These are phyloP conservation scores for Clarireedia homoeocarpa DNA, from an alignment of 2,329 filamentous ascomycete genomes.

Conservation along the genomic window DNA sequence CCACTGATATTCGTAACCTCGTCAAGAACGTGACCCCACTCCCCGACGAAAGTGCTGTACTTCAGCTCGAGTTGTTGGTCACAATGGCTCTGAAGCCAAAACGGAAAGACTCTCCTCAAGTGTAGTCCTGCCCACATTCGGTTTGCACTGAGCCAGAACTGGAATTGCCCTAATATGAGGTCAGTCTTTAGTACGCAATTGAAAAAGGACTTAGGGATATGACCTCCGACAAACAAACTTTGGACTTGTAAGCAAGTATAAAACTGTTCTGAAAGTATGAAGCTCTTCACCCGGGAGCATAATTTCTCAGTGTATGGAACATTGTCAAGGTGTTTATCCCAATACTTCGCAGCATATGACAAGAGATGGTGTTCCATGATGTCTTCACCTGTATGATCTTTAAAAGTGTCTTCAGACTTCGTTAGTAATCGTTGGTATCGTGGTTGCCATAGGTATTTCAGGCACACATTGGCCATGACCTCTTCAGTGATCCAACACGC, in stretches of 20 bases:
- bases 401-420: neutral
- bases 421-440: neutral
- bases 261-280: neutral
- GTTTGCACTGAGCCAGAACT: neutral
- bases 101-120: neutral
- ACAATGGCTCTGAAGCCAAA: neutral
- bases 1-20: neutral
- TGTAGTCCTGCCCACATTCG: neutral
- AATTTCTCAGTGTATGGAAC: neutral
- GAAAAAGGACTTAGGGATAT: neutral
- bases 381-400: neutral
- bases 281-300: neutral
- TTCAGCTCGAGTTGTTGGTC: neutral
- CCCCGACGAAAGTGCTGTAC: neutral
- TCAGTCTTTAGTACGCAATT: neutral
- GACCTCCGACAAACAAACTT: slow-evolving; percentile 3
- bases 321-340: neutral
- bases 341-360: slow-evolving; percentile 1
- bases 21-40: neutral
- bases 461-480: neutral
- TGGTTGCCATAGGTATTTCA: slow-evolving; percentile 4
- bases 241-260: neutral
- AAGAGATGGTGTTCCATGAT: neutral
- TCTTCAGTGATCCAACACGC: neutral
- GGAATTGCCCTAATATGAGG: neutral